Percentiles rank a stretch among this genome's conserved stretches.
phyloP scores from a whole-genome alignment of 75 land plant genomes.

The Cryptomeria japonica region DNA sequence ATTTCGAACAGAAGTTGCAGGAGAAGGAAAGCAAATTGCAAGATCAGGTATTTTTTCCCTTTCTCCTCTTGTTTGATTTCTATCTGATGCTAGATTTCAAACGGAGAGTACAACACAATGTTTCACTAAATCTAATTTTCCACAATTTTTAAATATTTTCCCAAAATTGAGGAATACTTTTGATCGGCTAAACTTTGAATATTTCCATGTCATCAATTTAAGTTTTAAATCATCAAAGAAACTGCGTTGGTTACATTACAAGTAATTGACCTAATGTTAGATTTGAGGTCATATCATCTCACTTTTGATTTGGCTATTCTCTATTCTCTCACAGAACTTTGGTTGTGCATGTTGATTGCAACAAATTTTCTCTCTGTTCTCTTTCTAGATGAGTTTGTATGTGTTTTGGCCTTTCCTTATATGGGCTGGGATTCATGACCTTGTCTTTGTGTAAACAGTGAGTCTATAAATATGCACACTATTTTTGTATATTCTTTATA shows the following conservation, averaged over 20 bases:
- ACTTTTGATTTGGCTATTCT: too few species aligned
- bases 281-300: too few species aligned
- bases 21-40: conserved; percentile 21
- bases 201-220: neutral
- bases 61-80: neutral
- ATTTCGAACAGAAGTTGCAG: conserved; percentile 38
- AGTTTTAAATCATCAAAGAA: neutral
- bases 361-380: too few species aligned
- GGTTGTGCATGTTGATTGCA: too few species aligned
- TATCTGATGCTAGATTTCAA: neutral
- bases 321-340: too few species aligned
- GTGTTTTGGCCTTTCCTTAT: too few species aligned
- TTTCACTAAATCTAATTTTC: neutral
- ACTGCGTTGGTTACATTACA: neutral
- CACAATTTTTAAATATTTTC: neutral
- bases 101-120: neutral
- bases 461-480: too few species aligned
- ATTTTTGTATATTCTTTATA: too few species aligned
- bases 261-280: neutral
- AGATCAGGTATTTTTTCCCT: conserved; percentile 26
- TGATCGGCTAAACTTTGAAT: neutral
- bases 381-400: too few species aligned
- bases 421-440: too few species aligned
- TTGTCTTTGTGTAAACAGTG: too few species aligned
- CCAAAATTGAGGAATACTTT: neutral